Evolutionary conservation across 768 basidiomycete genomes (phyloP).

Genomic region (Daedaleopsis sinensis): DNA sequence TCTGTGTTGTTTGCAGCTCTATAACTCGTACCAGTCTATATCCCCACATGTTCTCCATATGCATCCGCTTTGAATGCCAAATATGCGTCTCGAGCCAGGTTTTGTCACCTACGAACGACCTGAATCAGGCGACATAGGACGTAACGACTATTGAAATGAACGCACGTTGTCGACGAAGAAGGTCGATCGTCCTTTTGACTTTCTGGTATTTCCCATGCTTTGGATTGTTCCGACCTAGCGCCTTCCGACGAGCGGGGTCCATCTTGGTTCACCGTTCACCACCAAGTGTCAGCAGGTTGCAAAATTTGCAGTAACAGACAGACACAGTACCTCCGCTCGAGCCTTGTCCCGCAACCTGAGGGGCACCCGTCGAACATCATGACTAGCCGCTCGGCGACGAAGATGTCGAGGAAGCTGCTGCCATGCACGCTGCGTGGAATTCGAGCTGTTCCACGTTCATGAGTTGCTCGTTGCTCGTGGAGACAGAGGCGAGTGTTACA

Average conservation of each 20-base stretch:
- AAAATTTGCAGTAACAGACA: constrained; percentile 15
- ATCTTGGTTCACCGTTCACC: constrained; percentile 41
- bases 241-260: constrained; percentile 49
- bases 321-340: constrained; percentile 68
- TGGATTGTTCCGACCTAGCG: constrained; percentile 49
- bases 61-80: constrained; percentile 97
- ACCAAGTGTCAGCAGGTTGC: background rate
- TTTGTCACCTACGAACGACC: constrained; percentile 65
- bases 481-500: background rate
- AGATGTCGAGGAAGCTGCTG: constrained; percentile 92
- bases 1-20: background rate
- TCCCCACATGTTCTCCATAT: constrained; percentile 93
- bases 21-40: constrained; percentile 68
- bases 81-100: constrained; percentile 95
- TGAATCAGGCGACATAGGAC: background rate
- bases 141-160: background rate
- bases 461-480: background rate
- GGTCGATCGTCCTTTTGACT: constrained; percentile 56
- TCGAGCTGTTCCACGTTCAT: constrained; percentile 46
- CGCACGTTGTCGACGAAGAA: constrained; percentile 78
- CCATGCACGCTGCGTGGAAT: constrained; percentile 83
- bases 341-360: constrained; percentile 82
- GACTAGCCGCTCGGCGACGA: constrained; percentile 90
- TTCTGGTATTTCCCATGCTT: constrained; percentile 67
- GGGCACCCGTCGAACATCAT: constrained; percentile 91